Base-by-base conservation (phyloP, 495 filamentous ascomycete species). In the Evernia prunastri region DNA sequence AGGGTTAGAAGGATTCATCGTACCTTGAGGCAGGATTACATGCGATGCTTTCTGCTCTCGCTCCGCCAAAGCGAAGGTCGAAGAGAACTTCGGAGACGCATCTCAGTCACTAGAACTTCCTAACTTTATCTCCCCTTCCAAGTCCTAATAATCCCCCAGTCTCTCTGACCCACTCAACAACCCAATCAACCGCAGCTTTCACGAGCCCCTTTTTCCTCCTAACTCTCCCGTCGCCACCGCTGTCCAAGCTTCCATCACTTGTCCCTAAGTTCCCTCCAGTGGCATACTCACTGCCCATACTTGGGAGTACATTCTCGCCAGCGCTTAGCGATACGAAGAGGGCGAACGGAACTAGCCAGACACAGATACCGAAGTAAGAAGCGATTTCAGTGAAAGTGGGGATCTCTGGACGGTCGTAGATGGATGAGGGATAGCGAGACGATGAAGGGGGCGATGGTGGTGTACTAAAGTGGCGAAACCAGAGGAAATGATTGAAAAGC, bases 291-390 rank as follows among this genome's bases (percentile, higher is more conserved):
- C 79, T 82, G 25, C 86, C 85, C 80, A 96, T 97, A 56, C 86
- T 92, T 4, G 94, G 94, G 64, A 98, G 77, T 15, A 97, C 89
- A 73, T 97, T 97, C 68, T 98, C 94, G 53, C 91, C 88, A 3
- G 94, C 95, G 23, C 89, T 93, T 23, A 98, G 77, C 60, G 87
- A 91, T 36, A 98, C 93, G 70, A 98, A 98, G 42, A 98, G 82
- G 33, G 92, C 86, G 74, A 98, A 98, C 0, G 94, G 94, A 3
- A 97, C 89, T 17, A 98, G 81, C 94, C 94, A 98, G 18, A 98
- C 91, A 72, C 91, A 96, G 12, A 98, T 80, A 7, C 94, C 94
- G 70, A 98, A 98, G 73, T 93, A 98, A 1, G 90, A 93, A 0
- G 93, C 91, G 47, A 98, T 91, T 74, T 97, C 91, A 13, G 92